Conservation (phyloP, 2,329 filamentous ascomycete species). For the Botrytis sinoallii region DNA sequence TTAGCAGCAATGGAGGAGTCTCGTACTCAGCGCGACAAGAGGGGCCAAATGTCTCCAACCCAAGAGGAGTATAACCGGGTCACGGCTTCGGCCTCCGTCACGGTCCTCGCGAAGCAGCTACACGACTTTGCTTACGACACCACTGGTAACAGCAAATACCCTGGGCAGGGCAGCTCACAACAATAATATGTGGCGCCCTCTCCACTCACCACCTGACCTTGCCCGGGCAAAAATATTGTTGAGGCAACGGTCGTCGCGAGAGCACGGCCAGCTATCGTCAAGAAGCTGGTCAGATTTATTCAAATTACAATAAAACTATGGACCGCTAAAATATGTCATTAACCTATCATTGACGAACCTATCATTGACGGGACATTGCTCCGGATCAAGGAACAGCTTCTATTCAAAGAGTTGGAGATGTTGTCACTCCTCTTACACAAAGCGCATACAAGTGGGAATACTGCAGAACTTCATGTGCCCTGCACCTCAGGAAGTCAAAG, state of each 20-base stretch:
- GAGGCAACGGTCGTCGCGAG: background rate
- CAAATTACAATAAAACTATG: background rate
- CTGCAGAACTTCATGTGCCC: background rate
- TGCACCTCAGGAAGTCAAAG: background rate
- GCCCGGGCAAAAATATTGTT: background rate
- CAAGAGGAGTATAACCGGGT: background rate
- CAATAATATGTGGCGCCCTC: background rate
- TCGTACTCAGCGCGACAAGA: background rate
- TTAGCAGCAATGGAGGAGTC: background rate
- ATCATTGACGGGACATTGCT: background rate
- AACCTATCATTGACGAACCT: background rate
- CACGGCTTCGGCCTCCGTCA: background rate
- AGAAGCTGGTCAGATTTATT: background rate
- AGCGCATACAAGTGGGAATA: constrained; percentile 39
- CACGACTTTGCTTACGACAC: background rate
- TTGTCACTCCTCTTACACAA: constrained; percentile 47
- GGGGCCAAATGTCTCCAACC: background rate
- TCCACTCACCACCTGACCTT: background rate
- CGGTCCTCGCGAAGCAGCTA: no score
- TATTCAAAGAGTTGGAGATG: constrained; percentile 3
- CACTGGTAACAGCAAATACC: background rate
- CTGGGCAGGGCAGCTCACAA: background rate
- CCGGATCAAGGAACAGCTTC: background rate
- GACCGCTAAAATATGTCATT: background rate
- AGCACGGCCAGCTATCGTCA: background rate